Evolutionary conservation across 1,139 yeast species (phyloP).

Genomic region (Debaryomycetaceae sp.): DNA sequence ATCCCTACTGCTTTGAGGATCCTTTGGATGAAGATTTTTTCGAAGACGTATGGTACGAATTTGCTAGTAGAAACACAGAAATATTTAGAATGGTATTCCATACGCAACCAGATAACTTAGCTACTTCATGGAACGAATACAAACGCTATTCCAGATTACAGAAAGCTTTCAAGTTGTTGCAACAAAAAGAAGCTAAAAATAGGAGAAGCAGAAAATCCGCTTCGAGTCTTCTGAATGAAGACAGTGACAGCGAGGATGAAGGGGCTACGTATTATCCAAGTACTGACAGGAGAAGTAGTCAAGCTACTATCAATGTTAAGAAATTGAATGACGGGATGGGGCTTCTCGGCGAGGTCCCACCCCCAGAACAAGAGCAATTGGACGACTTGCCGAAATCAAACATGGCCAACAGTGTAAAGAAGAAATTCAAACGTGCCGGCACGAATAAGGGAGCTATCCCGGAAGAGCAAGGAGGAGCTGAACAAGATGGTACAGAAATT

Average conservation of each 20-base stretch:
- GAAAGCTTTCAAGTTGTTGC: constrained; percentile 55
- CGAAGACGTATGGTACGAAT: constrained; percentile 84
- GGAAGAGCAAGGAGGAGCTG: constrained; percentile 6
- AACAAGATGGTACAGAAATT: constrained; percentile 7
- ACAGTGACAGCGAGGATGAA: constrained; percentile 11
- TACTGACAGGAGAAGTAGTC: constrained; percentile 17
- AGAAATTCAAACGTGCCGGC: constrained; percentile 5
- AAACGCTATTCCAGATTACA: constrained; percentile 61
- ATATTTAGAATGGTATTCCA: constrained; percentile 84
- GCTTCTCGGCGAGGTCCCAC: constrained; percentile 39
- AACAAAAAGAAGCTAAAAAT: constrained; percentile 32
- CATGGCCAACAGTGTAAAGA: not conserved
- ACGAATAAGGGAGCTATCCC: constrained; percentile 3
- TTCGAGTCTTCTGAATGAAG: constrained; percentile 9
- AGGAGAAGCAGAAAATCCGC: constrained; percentile 19
- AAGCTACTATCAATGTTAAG: constrained; percentile 24
- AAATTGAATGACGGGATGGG: constrained; percentile 31
- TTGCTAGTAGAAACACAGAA: constrained; percentile 80
- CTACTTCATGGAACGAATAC: constrained; percentile 85
- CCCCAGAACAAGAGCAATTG: constrained; percentile 13
- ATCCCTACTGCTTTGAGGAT: constrained; percentile 85
- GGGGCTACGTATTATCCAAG: constrained; percentile 9
- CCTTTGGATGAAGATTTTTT: constrained; percentile 77
- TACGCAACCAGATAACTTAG: constrained; percentile 91
- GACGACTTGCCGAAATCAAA: not conserved